Evolutionary conservation across 176 grass and related monocot genomes (phyloP), one percentile per base, ranked within the genome.

Genomic region (Tillandsia fasciculata): DNA sequence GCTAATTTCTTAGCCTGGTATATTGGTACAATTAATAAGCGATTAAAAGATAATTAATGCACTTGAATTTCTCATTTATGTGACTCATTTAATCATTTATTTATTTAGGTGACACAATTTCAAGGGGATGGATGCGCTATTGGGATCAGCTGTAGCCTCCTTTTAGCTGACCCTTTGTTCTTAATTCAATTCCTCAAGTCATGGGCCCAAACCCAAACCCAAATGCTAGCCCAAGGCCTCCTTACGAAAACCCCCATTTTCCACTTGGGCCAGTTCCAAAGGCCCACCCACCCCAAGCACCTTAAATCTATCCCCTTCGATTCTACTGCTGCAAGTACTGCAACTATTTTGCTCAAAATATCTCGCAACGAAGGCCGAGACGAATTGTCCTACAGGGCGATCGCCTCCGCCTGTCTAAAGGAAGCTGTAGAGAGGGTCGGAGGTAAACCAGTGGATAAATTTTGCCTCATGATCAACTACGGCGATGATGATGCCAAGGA

Each of bases 241-340:
- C 53, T 70, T 33, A 64, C n/a, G 26, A 11, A 74, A 2, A 70
- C 71, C 50, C 71, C 89, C 2, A 70, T 99, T 64, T 79, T 83
- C 70, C 89, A 99, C 79, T 51, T 85, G 3, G 9, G 50, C n/a
- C 85, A 83, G 76, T 87, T 99, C 77, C 82, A 86, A 68, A 76
- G 81, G 6, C 71, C 79, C 2, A 52, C 7, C 52, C 68, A 18
- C 12, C 84, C 66, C 12, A 68, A 51, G 2, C 89, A 50, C 64
- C 2, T 75, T 74, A 82, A 51, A 68, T 87, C 94, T 11, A 42
- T 76, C 28, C 53, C 77, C 11, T 70, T 97, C 48, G 74, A 67
- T 75, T 58, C 83, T 29, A 0, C 67, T n/a, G 3, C 53, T 22
- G 12, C 0, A 1, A 48, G 48, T 14, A 5, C 67, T 11, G 48